These are phyloP conservation scores for Amniculicola lignicola DNA, from an alignment of 495 filamentous ascomycete species.

Conservation along the genomic window DNA sequence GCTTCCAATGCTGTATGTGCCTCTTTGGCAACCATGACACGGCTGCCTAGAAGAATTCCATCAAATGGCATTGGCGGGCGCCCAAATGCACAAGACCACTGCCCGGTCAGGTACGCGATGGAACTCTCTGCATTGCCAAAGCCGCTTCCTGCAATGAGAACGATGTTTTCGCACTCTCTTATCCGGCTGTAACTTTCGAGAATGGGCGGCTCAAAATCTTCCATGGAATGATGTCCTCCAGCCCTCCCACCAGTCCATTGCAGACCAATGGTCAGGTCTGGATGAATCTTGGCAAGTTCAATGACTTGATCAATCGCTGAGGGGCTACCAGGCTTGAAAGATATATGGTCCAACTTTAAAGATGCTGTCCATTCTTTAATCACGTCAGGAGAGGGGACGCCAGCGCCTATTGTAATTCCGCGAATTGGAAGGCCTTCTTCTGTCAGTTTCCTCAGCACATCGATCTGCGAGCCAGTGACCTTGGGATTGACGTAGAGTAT, in stretches of 20 bases:
- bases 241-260: slow-evolving; percentile 54
- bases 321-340: neutral
- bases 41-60: slow-evolving; percentile 48
- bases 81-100: slow-evolving; percentile 44
- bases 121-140: slow-evolving; percentile 48
- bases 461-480: neutral
- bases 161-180: slow-evolving; percentile 47
- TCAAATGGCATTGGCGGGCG: slow-evolving; percentile 51
- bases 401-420: neutral
- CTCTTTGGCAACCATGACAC: slow-evolving; percentile 51
- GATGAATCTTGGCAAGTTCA: slow-evolving; percentile 47
- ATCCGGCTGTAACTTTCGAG: slow-evolving; percentile 46
- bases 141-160: slow-evolving; percentile 50
- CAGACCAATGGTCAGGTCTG: slow-evolving; percentile 48
- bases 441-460: neutral
- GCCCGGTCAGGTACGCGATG: slow-evolving; percentile 48
- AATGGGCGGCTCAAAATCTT: slow-evolving; percentile 51
- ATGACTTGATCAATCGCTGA: slow-evolving; percentile 14
- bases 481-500: neutral
- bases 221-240: slow-evolving; percentile 52
- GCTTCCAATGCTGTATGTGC: slow-evolving; percentile 39
- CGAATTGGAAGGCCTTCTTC: neutral
- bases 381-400: neutral
- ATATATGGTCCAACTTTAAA: neutral
- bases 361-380: neutral